phyloP scores from a whole-genome alignment of 1,284 basidiomycete genomes.

The Austroboletus olivaceoglutinosus region DNA sequence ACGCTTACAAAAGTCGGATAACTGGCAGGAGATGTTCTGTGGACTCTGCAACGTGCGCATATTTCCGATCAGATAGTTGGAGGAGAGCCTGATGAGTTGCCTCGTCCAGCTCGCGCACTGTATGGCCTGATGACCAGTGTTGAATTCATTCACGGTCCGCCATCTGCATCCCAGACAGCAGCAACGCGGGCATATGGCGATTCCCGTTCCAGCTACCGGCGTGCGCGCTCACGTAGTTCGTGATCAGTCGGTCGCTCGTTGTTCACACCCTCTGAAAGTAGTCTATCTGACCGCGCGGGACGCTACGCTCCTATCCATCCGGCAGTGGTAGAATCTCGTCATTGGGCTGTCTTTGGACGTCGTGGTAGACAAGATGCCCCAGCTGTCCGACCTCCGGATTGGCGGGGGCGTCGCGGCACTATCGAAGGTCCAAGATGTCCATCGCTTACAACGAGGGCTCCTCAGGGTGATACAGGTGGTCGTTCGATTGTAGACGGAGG shows the following conservation, averaged over 20 bases:
- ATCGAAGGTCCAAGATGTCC: constrained; percentile 20
- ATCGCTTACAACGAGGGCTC: neutral
- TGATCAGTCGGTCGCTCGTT: constrained; percentile 14
- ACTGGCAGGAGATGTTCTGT: constrained; percentile 1
- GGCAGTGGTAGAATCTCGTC: constrained; percentile 17
- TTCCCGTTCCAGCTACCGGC: constrained; percentile 14
- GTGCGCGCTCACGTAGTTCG: constrained; percentile 21
- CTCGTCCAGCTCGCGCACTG: constrained; percentile 18
- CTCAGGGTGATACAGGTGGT: constrained; percentile 1
- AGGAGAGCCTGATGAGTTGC: neutral
- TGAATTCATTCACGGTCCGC: constrained; percentile 9
- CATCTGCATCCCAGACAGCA: constrained; percentile 5
- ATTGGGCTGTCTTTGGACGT: constrained; percentile 20
- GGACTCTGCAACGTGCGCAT: constrained; percentile 7
- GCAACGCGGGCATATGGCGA: constrained; percentile 11
- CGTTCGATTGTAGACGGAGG: constrained; percentile 19
- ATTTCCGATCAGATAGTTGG: constrained; percentile 14
- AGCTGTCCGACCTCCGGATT: constrained; percentile 16
- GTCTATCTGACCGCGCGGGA: constrained; percentile 15
- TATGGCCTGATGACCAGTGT: constrained; percentile 11
- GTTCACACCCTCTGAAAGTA: constrained; percentile 13
- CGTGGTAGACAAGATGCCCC: constrained; percentile 16
- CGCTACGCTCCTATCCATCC: constrained; percentile 14
- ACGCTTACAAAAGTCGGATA: constrained; percentile 12
- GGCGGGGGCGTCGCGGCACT: constrained; percentile 24